Conservation (phyloP, 2,329 filamentous ascomycete species). For the Microdochium trichocladiopsis region DNA sequence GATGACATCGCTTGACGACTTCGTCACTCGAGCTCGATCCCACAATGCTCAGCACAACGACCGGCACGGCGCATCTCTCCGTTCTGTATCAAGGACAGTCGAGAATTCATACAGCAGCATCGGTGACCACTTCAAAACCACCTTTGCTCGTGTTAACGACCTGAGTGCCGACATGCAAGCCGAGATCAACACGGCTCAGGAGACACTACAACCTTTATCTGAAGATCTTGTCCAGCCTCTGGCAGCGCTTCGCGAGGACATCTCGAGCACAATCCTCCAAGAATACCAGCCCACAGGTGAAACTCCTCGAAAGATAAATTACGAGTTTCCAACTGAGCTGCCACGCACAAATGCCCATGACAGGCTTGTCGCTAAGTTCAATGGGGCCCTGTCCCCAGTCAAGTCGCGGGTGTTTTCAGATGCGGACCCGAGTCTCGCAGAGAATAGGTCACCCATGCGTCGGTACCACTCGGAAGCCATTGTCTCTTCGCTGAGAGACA, state of each 20-base stretch:
- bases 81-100: constrained; percentile 58
- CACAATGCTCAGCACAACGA: constrained; percentile 76
- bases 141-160: constrained; percentile 59
- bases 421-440: constrained; percentile 16
- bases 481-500: constrained; percentile 8
- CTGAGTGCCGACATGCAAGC: constrained; percentile 62
- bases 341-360: constrained; percentile 60
- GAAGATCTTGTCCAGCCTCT: constrained; percentile 62
- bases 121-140: constrained; percentile 60
- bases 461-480: constrained; percentile 14
- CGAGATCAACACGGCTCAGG: constrained; percentile 50
- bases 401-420: constrained; percentile 34
- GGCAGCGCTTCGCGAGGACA: constrained; percentile 60
- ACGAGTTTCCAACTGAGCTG: constrained; percentile 72
- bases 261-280: constrained; percentile 56
- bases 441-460: constrained; percentile 10
- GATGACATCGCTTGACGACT: constrained; percentile 84
- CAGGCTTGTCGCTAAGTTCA: constrained; percentile 32
- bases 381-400: constrained; percentile 24
- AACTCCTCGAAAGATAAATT: constrained; percentile 75
- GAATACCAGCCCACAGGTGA: constrained; percentile 83
- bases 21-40: constrained; percentile 72
- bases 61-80: constrained; percentile 60
- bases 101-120: constrained; percentile 68
- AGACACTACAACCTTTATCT: constrained; percentile 54